Percentiles rank a stretch among this genome's conserved stretches.
phyloP scores from a whole-genome alignment of 306 rosid genomes.

The Cicer arietinum region DNA sequence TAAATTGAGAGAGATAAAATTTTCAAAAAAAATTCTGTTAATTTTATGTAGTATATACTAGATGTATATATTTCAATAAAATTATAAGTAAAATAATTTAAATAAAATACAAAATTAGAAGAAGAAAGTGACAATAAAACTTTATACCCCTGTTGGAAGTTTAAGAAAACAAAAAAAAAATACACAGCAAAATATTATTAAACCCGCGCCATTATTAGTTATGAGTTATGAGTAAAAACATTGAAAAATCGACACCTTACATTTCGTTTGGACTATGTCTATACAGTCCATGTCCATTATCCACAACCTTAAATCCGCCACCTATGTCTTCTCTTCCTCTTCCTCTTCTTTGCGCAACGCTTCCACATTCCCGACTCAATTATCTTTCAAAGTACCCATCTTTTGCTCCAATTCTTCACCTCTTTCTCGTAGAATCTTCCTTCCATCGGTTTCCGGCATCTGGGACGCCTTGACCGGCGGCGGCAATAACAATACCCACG shows the following conservation, averaged over 20 bases:
- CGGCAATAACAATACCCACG: conserved; percentile 66
- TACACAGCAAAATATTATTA: too few relatives aligned
- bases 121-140: too few relatives aligned
- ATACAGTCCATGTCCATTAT: conserved; percentile 16
- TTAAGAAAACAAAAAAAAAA: too few relatives aligned
- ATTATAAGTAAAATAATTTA: too few relatives aligned
- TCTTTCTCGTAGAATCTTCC: conserved; percentile 64
- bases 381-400: conserved; percentile 48
- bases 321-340: conserved; percentile 31
- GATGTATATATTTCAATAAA: too few relatives aligned
- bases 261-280: neutral
- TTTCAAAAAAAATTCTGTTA: too few relatives aligned
- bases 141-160: too few relatives aligned
- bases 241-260: neutral
- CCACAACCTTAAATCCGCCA: conserved; percentile 49
- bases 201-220: neutral
- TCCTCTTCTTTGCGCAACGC: conserved; percentile 35
- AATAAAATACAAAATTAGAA: too few relatives aligned
- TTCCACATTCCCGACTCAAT: conserved; percentile 36
- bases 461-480: conserved; percentile 86
- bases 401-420: conserved; percentile 39
- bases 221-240: neutral
- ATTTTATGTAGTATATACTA: too few relatives aligned
- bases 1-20: too few relatives aligned
- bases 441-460: conserved; percentile 79